These are phyloP conservation scores for Ganoderma meredithae DNA, from an alignment of 1,284 basidiomycete genomes.

Conservation along the genomic window DNA sequence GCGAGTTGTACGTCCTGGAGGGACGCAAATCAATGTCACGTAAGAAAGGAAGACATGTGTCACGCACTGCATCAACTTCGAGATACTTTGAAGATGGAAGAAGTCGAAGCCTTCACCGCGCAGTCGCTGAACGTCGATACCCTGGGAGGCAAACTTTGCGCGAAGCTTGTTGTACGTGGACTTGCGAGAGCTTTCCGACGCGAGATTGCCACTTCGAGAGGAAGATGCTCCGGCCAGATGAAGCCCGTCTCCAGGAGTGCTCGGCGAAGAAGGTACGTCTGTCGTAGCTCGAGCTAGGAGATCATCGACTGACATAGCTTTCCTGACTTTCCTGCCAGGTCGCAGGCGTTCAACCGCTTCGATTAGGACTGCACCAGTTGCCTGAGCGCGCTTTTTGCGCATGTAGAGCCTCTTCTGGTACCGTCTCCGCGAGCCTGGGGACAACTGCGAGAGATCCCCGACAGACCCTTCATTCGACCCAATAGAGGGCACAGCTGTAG, in stretches of 20 bases:
- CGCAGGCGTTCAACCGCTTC: slow-evolving; percentile 47
- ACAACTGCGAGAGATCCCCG: slow-evolving; percentile 27
- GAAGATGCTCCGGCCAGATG: neutral
- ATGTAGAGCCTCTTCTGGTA: slow-evolving; percentile 71
- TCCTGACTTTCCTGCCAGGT: slow-evolving; percentile 52
- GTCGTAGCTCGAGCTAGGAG: neutral
- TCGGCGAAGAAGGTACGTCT: neutral
- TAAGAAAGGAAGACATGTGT: neutral
- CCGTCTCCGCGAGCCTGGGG: slow-evolving; percentile 63
- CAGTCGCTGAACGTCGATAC: slow-evolving; percentile 53
- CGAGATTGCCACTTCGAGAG: slow-evolving; percentile 12
- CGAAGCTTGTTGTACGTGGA: slow-evolving; percentile 53
- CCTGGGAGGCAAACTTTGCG: slow-evolving; percentile 47
- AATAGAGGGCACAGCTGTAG: slow-evolving; percentile 3
- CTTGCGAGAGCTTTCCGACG: slow-evolving; percentile 45
- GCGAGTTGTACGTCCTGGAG: slow-evolving; percentile 40
- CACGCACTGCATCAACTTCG: slow-evolving; percentile 50
- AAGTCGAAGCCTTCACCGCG: slow-evolving; percentile 53
- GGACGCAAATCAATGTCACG: neutral
- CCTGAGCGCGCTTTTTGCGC: slow-evolving; percentile 70
- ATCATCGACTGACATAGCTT: slow-evolving; percentile 8
- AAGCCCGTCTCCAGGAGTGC: neutral
- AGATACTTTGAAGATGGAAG: slow-evolving; percentile 54
- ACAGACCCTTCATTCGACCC: slow-evolving; percentile 5
- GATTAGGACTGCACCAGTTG: slow-evolving; percentile 46